Base-by-base conservation (phyloP, 805 yeast species). In the Myxozyma melibiosi region DNA sequence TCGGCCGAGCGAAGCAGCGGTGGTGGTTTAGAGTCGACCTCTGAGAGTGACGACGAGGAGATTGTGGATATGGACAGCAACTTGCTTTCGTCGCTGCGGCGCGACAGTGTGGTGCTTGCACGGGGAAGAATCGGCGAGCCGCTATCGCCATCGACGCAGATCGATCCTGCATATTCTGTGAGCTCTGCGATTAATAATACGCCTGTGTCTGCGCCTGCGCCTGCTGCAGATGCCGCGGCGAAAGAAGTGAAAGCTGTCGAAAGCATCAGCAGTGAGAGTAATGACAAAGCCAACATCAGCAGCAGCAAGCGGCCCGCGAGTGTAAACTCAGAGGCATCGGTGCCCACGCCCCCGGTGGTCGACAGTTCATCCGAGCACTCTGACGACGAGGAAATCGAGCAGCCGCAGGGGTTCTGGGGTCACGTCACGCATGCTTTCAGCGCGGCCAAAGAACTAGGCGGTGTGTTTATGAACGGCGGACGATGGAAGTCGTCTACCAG, bases 101-200 rank as follows among this genome's bases (percentile, higher is more conserved):
- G 63, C 14, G 63, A 58, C 37, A 48, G 56, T 25, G 63, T 58
- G 30, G 61, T 58, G 16, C 61, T 58, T 20, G 51, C 63, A 13
- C 63, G 61, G 7, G 57, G 57, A n/a, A 47, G 63, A 18, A 58
- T 58, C 20, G 40, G 38, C 18, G 57, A 57, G n/a, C 40, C 53
- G 22, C 53, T 40, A 2, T 41, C 48, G 30, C 43, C 60, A 3
- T 24, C 55, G 6, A 46, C 60, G 14, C 38, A 24, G 16, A 39
- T 35, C n/a, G 39, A 30, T n/a, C 39, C 46, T 16, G 8, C 51
- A 14, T 47, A 34, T 16, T 14, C 51, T 11, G 31, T 43, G n/a
- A 34, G 20, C 9, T 20, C 40, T 18, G 24, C 16, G 18, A 16
- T 20, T 14, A 13, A 25, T 27, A 25, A n/a, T 42, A n/a, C n/a